Evolutionary conservation across 2,329 filamentous ascomycete species (phyloP), one percentile per base, ranked within the genome.

Genomic region (Botrytis deweyae): DNA sequence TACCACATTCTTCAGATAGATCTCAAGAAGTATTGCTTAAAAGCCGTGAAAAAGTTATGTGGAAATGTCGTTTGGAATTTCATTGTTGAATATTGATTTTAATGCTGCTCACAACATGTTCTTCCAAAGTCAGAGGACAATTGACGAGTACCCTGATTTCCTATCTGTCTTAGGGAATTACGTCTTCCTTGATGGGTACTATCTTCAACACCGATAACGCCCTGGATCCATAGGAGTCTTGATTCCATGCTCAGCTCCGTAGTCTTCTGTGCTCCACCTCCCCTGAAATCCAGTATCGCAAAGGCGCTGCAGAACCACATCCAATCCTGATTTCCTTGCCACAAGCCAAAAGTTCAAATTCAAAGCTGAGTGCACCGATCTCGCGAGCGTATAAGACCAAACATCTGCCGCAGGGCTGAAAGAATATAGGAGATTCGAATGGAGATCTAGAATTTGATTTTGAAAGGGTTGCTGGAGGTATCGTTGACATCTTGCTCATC

Each of bases 221-320:
- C 25, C 8, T 14, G 1, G 0, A 1, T 40, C 36, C 16, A 12
- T 40, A 22, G 8, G 6, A 5, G 20, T 40, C 36, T 9, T 4
- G 12, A 25, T 12, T 65, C 18, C 62, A 46, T 33, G 1, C 40
- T 67, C 46, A 5, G n/a, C 18, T 33, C 10, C 29, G 8, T 40
- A 6, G 25, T 52, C 22, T 40, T 29, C 25, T 0, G 8, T 67
- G 9, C 33, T 1, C 18, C 1, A 29, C 6, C 33, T 36, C 9
- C 12, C 8, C 14, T 55, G n/a, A 14, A 40, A 18, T 20, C 3
- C 9, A 40, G 1, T 7, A 40, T 18, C 5, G 3, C 44, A 52
- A 55, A 20, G 6, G 8, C 6, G 14, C 18, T 14, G 5, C 8
- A 38, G 65, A 16, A 2, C 10, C 6, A 49, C 0, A 49, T 8